phyloP scores from a whole-genome alignment of 495 filamentous ascomycete species.

The Sporormia fimetaria region DNA sequence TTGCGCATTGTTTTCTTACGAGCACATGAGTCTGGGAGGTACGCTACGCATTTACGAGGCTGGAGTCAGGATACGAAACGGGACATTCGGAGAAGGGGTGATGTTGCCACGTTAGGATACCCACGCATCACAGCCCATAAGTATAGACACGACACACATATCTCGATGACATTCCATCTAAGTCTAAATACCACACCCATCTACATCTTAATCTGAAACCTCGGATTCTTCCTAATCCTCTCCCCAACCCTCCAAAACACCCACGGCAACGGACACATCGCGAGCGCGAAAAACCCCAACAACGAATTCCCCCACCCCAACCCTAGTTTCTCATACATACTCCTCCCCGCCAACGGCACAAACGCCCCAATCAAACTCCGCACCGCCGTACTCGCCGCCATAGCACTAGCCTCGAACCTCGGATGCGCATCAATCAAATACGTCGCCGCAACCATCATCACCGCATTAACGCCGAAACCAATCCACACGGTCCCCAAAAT shows the following conservation, averaged over 20 bases:
- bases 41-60: no score
- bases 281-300: slow-evolving; percentile 18
- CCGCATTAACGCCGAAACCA: slow-evolving; percentile 24
- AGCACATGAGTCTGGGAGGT: no score
- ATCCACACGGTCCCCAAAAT: slow-evolving; percentile 23
- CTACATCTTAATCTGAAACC: slow-evolving; percentile 14
- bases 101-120: no score
- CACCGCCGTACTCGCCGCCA: slow-evolving; percentile 18
- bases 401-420: slow-evolving; percentile 15
- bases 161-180: no score
- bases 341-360: slow-evolving; percentile 15
- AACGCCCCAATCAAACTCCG: slow-evolving; percentile 16
- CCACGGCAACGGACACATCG: slow-evolving; percentile 40
- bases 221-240: slow-evolving; percentile 21
- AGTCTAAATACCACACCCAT: no score
- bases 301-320: slow-evolving; percentile 24
- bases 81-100: no score
- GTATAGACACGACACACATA: no score
- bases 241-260: slow-evolving; percentile 46
- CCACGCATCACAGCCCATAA: no score
- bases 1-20: no score
- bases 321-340: slow-evolving; percentile 17
- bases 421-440: slow-evolving; percentile 25
- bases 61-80: neutral
- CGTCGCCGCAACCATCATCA: slow-evolving; percentile 22